phyloP scores from a whole-genome alignment of 306 rosid genomes.

The Quercus aquifolioides region DNA sequence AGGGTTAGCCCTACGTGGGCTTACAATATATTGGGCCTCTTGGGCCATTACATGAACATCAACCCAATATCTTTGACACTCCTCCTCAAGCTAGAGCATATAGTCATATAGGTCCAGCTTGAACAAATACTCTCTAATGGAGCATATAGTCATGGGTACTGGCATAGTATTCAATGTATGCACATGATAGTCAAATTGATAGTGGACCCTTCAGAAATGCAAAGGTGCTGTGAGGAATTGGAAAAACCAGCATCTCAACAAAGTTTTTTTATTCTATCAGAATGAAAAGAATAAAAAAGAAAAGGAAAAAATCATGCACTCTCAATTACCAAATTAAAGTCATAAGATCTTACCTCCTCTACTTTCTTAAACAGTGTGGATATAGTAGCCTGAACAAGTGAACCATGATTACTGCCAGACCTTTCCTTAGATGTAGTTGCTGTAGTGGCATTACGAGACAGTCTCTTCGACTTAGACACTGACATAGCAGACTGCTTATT shows the following conservation, averaged over 20 bases:
- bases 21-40: too few relatives aligned
- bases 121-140: too few relatives aligned
- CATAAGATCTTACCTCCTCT: conserved; percentile 55
- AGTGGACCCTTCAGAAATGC: not conserved
- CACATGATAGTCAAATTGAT: not conserved
- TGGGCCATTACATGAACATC: too few relatives aligned
- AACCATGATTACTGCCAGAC: conserved; percentile 30
- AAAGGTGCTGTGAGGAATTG: not conserved
- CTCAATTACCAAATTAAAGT: not conserved
- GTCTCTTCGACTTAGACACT: conserved; percentile 37
- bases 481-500: conserved; percentile 34
- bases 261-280: too few relatives aligned
- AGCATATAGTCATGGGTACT: not conserved
- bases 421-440: conserved; percentile 30
- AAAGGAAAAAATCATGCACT: not conserved
- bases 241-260: too few relatives aligned
- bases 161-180: not conserved
- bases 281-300: not conserved
- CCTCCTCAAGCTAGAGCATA: too few relatives aligned
- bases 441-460: conserved; percentile 23
- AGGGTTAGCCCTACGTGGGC: too few relatives aligned
- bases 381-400: conserved; percentile 77
- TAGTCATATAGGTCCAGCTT: too few relatives aligned
- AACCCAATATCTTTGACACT: too few relatives aligned
- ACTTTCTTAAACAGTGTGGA: conserved; percentile 80